phyloP scores from a whole-genome alignment of 768 basidiomycete genomes.

The Dentipellis fragilis region DNA sequence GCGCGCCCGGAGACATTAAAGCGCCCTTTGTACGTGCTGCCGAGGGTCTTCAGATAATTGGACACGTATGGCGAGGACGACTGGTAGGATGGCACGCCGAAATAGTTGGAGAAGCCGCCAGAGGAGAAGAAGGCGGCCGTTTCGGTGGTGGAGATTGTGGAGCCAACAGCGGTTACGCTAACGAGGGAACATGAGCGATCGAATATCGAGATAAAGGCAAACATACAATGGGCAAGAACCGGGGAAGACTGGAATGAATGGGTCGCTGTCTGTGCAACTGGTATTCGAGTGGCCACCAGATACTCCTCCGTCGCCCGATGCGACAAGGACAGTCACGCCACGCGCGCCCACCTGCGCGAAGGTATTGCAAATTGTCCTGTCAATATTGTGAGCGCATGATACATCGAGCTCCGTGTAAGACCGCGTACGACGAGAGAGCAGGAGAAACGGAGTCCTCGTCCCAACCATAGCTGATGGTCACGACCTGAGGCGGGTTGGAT shows the following conservation, averaged over 20 bases:
- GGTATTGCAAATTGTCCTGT: conserved; percentile 8
- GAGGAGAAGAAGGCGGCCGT: conserved; percentile 13
- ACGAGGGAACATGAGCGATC: neutral
- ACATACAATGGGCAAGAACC: conserved; percentile 36
- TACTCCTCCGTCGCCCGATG: conserved; percentile 64
- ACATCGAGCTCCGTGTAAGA: too few relatives aligned
- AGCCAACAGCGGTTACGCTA: conserved; percentile 68
- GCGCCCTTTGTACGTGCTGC: conserved; percentile 5
- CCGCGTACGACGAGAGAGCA: neutral
- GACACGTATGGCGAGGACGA: neutral
- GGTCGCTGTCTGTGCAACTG: conserved; percentile 45
- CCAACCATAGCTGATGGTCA: neutral
- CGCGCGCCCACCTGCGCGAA: conserved; percentile 35
- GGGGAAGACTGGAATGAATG: conserved; percentile 45
- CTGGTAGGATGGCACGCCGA: conserved; percentile 10
- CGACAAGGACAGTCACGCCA: conserved; percentile 57
- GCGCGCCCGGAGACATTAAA: conserved; percentile 15
- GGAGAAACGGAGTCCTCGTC: neutral
- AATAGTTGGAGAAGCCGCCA: conserved; percentile 17
- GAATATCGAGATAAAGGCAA: neutral
- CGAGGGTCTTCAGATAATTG: conserved; percentile 5
- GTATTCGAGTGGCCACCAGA: conserved; percentile 52
- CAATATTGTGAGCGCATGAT: too few relatives aligned
- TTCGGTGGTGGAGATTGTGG: conserved; percentile 30
- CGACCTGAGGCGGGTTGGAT: neutral